Evolutionary conservation across 306 rosid species (phyloP).

Genomic region (Leucaena leucocephala): DNA sequence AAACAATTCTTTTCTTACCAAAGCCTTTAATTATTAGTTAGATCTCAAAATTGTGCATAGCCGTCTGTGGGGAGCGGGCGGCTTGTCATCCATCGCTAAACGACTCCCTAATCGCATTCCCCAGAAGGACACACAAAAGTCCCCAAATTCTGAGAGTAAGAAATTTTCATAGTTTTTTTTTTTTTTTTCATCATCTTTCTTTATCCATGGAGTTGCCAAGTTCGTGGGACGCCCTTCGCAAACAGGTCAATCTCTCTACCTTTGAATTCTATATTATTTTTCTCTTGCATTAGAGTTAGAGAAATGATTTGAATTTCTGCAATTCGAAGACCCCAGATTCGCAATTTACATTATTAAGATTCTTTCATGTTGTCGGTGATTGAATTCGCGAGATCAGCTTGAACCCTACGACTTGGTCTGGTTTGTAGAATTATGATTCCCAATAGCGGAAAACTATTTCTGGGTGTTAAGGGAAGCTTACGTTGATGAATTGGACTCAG

Average conservation of each 20-base stretch:
- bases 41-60: slow-evolving; percentile 18
- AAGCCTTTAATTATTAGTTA: not conserved
- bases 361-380: slow-evolving; percentile 24
- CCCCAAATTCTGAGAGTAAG: not conserved
- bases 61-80: slow-evolving; percentile 43
- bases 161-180: not conserved
- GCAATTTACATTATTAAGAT: not conserved
- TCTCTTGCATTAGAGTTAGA: not conserved
- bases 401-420: not conserved
- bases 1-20: not conserved
- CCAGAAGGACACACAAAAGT: not conserved
- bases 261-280: not conserved
- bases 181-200: not conserved
- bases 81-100: slow-evolving; percentile 44
- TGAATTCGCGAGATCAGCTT: slow-evolving; percentile 5
- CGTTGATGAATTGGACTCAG: not conserved
- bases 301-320: slow-evolving; percentile 1
- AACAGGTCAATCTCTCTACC: slow-evolving; percentile 54
- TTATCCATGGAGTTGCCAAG: slow-evolving; percentile 60
- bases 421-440: slow-evolving; percentile 13
- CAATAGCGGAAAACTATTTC: not conserved
- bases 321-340: not conserved
- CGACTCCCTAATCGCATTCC: slow-evolving; percentile 34
- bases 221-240: slow-evolving; percentile 95
- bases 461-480: slow-evolving; percentile 5